phyloP scores from a whole-genome alignment of 192 early-diverging fungal genomes.

The Gorgonomyces haynaldii region DNA sequence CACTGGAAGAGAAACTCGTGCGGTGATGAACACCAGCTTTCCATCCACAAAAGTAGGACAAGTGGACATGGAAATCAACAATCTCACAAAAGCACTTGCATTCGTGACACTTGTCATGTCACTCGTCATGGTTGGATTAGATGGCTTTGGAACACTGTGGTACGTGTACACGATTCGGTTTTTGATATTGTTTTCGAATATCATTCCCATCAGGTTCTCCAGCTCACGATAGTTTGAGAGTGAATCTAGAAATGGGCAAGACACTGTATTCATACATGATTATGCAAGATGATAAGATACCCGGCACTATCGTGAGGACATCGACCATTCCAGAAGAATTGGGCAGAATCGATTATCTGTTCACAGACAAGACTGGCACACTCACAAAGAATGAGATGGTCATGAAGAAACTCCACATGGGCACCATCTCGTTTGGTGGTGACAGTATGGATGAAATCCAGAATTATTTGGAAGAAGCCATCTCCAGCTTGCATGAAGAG shows the following conservation, averaged over 20 bases:
- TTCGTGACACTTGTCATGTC: conserved; percentile 72
- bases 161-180: conserved; percentile 86
- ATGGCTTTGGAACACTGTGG: conserved; percentile 83
- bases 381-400: conserved; percentile 97
- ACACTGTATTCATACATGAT: conserved; percentile 82
- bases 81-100: conserved; percentile 80
- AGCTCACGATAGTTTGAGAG: conserved; percentile 50
- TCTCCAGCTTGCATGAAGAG: conserved; percentile 5
- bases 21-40: conserved; percentile 91
- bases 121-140: conserved; percentile 74
- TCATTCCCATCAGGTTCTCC: conserved; percentile 76
- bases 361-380: conserved; percentile 95
- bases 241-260: conserved; percentile 96
- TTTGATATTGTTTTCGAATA: conserved; percentile 88
- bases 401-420: conserved; percentile 86
- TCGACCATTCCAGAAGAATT: conserved; percentile 93
- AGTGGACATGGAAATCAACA: conserved; percentile 83
- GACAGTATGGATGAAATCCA: conserved; percentile 87
- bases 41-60: conserved; percentile 84
- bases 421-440: conserved; percentile 80
- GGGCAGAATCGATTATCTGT: conserved; percentile 81
- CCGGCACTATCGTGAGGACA: conserved; percentile 79
- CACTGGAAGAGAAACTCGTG: conserved; percentile 85
- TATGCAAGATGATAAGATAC: conserved; percentile 74
- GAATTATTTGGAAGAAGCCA: conserved; percentile 43